Evolutionary conservation across 305 asterid species (phyloP), one percentile per base, ranked within the genome.

Genomic region (Solanum aculeatissimum): DNA sequence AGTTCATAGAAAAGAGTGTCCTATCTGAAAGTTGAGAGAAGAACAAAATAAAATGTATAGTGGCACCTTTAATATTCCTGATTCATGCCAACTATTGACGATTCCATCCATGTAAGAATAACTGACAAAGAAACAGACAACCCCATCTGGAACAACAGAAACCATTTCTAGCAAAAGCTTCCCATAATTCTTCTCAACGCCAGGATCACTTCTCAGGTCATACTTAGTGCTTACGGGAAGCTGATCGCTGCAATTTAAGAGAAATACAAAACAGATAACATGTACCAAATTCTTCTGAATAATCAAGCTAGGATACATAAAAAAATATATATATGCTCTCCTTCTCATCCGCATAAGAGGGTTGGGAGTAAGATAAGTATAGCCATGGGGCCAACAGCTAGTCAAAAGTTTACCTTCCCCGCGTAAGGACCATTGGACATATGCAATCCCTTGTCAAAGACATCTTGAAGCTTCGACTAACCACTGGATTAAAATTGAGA

Each of bases 101-200:
- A 97, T 95, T 80, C 97, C 98, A 85, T 97, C 99, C 99, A 97
- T 97, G 88, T 97, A 97, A 82, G 99, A 97, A 84, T 97, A 97
- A 89, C 99, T 97, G 85, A 97, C 98, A 62, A 97, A 97, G 88
- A 97, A 97, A 88, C 98, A 97, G 83, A 97, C 99, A 58, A 97
- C 83, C 66, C 99, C 99, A 92, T 97, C 99, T 15, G 99, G 99
- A 85, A 97, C 99, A 87, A 97, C 90, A 78, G 99, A 91, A 15
- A 91, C 98, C 99, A 97, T 97, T 91, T 95, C 99, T 57, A 95
- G 95, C 87, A 97, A 89, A 84, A 97, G 99, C 88, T 92, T 94
- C 83, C 99, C 99, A 83, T 95, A 95, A 90, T 95, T 97, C 89
- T 94, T 97, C 91, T 95, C 97, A 12, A 97, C 99, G 4, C 98